Base-by-base conservation (phyloP, 768 basidiomycete genomes). In the Tubosaeta brunneosetosa region DNA sequence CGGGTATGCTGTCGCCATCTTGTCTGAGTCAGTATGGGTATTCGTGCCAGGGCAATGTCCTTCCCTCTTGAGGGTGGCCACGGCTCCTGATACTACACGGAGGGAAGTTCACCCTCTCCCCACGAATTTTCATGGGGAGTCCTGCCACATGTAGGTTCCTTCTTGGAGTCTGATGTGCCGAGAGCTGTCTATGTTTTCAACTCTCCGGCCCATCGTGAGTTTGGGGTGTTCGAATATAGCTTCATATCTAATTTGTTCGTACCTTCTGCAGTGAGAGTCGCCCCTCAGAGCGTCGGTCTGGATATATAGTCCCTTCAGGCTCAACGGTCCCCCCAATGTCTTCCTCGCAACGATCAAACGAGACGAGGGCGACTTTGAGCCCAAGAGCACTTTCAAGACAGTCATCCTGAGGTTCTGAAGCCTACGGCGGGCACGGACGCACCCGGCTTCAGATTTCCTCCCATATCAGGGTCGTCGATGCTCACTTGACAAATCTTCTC, bases 11-110 rank as follows among this genome's bases (percentile, higher is more conserved):
- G 89, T 97, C 1, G 94, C 94, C 1, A 77, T 97, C 49, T 72
- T 99, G 6, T 97, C 94, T 8, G 95, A 98, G 68, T 94, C 91
- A 54, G 71, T 98, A 97, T 55, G 94, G 93, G 5, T 94, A 92
- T 71, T 78, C 90, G 0, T 91, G 88, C 59, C 77, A 80, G 46
- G 94, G 94, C 3, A 93, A 93, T 56, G 72, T 92, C 17, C 77
- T 46, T 95, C 92, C 9, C 76, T 98, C 7, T 79, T 98, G 16
- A 83, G 95, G n/a, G 84, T 88, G 7, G 87, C 94, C 1, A 97
- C 95, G 3, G 85, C 88, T 19, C 93, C 93, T 6, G 92, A 95
- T 68, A 86, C 89, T 1, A 85, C 94, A 47, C 91, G 94, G 66
- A n/a, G n/a, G n/a, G n/a, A 44, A 27, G 22, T 43, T 49, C 26